These are phyloP conservation scores for Mycena olivaceomarginata DNA, from an alignment of 768 basidiomycete genomes.

Conservation along the genomic window DNA sequence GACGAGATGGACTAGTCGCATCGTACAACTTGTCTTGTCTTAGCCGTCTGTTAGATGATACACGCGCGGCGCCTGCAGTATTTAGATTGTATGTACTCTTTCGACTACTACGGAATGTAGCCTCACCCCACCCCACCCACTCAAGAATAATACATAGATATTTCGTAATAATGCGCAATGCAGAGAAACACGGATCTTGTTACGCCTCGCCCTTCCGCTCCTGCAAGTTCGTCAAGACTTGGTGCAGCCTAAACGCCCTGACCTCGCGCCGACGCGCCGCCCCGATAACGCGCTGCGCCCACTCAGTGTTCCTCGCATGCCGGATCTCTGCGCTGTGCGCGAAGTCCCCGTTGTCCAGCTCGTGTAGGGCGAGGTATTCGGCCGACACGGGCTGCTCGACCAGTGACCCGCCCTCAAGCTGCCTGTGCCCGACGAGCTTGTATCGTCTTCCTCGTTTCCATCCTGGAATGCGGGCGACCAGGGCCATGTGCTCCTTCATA, in stretches of 20 bases:
- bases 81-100: conserved; percentile 36
- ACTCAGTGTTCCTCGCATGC: conserved; percentile 48
- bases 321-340: conserved; percentile 46
- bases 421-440: conserved; percentile 46
- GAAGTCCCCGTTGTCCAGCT: conserved; percentile 48
- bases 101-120: conserved; percentile 19
- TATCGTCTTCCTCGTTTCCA: conserved; percentile 55
- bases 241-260: conserved; percentile 51
- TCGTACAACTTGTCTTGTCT: not conserved
- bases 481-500: conserved; percentile 51
- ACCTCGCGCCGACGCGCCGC: conserved; percentile 41
- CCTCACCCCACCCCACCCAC: conserved; percentile 14
- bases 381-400: conserved; percentile 26
- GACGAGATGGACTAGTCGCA: conserved; percentile 24
- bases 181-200: too few species aligned
- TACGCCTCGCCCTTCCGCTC: not conserved
- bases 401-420: conserved; percentile 33
- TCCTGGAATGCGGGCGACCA: conserved; percentile 53
- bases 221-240: conserved; percentile 10
- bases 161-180: not conserved
- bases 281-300: conserved; percentile 48
- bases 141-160: conserved; percentile 32
- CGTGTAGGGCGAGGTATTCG: conserved; percentile 57
- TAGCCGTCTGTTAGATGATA: conserved; percentile 24
- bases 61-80: not conserved